Conservation (phyloP, 202 grass and related monocot genomes). For the Brachypodium distachyon region DNA sequence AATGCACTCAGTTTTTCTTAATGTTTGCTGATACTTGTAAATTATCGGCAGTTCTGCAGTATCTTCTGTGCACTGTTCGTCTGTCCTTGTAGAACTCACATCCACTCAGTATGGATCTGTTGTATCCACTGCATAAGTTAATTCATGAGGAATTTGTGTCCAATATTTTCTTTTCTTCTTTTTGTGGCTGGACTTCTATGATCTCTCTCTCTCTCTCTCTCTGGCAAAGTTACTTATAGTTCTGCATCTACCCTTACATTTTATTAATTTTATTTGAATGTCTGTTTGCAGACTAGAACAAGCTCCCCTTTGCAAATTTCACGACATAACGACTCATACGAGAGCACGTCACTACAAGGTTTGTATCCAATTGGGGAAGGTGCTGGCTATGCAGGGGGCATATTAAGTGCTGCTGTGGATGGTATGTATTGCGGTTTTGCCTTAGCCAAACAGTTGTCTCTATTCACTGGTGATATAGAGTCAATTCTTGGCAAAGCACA, state of each 20-base stretch:
- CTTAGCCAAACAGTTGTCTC: constrained; percentile 71
- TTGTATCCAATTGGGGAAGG: constrained; percentile 91
- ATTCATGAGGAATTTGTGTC: background rate
- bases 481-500: constrained; percentile 62
- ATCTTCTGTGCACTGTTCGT: too few species aligned
- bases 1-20: background rate
- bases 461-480: constrained; percentile 63
- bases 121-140: background rate
- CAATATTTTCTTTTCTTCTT: background rate
- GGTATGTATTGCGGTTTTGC: constrained; percentile 92
- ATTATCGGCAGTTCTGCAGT: background rate
- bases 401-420: constrained; percentile 92
- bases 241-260: background rate
- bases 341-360: constrained; percentile 67
- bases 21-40: background rate
- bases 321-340: constrained; percentile 53
- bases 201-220: too few species aligned
- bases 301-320: constrained; percentile 86
- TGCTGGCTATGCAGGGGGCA: constrained; percentile 86
- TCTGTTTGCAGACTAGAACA: constrained; percentile 72
- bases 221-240: background rate
- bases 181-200: background rate
- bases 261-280: background rate
- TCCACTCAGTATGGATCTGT: too few species aligned
- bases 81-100: too few species aligned